Evolutionary conservation across 2,329 filamentous ascomycete genomes (phyloP).

Genomic region (Trichoderma arundinaceum): DNA sequence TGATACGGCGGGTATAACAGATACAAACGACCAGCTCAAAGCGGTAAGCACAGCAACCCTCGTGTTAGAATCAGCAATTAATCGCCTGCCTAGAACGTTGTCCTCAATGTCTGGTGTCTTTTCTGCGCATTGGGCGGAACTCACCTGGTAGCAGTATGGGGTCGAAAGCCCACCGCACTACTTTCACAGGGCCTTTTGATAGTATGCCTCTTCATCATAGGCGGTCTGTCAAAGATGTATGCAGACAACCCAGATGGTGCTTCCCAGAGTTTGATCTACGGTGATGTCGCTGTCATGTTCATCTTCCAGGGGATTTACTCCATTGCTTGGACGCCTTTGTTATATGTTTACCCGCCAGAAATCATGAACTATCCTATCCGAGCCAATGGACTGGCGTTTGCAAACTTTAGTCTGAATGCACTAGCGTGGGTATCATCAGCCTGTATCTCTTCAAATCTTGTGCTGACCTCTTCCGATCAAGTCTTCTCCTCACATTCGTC

Average conservation of each 20-base stretch:
- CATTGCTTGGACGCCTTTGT: conserved; percentile 54
- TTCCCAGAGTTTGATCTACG: conserved; percentile 43
- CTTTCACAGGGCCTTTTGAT: conserved; percentile 48
- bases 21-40: conserved; percentile 49
- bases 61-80: conserved; percentile 30
- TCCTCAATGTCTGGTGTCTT: conserved; percentile 58
- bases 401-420: conserved; percentile 27
- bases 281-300: conserved; percentile 55
- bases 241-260: conserved; percentile 31
- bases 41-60: conserved; percentile 38
- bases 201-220: conserved; percentile 57
- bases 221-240: conserved; percentile 52
- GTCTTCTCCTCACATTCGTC: conserved; percentile 47
- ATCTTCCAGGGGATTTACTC: conserved; percentile 54
- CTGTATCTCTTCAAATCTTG: conserved; percentile 36
- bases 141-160: conserved; percentile 44
- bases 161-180: conserved; percentile 46
- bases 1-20: conserved; percentile 47
- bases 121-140: conserved; percentile 46
- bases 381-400: conserved; percentile 48
- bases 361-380: conserved; percentile 48
- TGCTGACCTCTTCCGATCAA: conserved; percentile 49
- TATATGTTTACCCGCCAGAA: conserved; percentile 51
- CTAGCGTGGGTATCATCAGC: conserved; percentile 28
- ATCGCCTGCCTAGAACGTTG: conserved; percentile 48